Percentiles rank a stretch among this genome's conserved stretches.
phyloP scores from a whole-genome alignment of 495 filamentous ascomycete species.

The Lasiosphaeris hirsuta region DNA sequence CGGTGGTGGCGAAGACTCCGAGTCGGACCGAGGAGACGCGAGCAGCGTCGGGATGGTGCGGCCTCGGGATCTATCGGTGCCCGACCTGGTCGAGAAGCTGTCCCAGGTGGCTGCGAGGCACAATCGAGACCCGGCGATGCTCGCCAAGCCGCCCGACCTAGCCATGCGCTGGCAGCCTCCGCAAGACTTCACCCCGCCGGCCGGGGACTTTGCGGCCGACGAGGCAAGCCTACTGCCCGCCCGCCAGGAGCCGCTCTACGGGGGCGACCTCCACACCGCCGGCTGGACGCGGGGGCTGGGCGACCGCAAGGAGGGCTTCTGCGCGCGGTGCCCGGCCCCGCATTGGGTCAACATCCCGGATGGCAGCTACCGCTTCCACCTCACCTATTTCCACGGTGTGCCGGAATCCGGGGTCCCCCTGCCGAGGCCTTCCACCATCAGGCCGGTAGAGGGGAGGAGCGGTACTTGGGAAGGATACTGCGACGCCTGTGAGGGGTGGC shows the following conservation, averaged over 20 bases:
- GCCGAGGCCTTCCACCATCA: not conserved
- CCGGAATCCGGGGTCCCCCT: not conserved
- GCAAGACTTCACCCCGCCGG: not conserved
- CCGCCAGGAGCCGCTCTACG: not conserved
- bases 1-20: too few relatives aligned
- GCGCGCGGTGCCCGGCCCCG: not conserved
- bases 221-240: not conserved
- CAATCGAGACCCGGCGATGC: too few relatives aligned
- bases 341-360: not conserved
- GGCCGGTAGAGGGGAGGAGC: not conserved
- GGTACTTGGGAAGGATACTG: not conserved
- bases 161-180: not conserved
- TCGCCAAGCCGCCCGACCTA: not conserved
- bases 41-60: too few relatives aligned
- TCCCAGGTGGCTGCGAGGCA: too few relatives aligned
- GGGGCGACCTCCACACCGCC: not conserved
- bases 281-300: not conserved
- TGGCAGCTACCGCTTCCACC: not conserved
- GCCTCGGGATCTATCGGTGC: too few relatives aligned
- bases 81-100: too few relatives aligned
- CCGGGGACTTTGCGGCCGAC: not conserved
- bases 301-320: not conserved
- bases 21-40: too few relatives aligned
- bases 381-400: not conserved
- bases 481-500: not conserved